Percentiles rank a stretch among this genome's conserved stretches.
Conservation (phyloP, 208 protist genomes). For the Trypanosoma scelopori region DNA sequence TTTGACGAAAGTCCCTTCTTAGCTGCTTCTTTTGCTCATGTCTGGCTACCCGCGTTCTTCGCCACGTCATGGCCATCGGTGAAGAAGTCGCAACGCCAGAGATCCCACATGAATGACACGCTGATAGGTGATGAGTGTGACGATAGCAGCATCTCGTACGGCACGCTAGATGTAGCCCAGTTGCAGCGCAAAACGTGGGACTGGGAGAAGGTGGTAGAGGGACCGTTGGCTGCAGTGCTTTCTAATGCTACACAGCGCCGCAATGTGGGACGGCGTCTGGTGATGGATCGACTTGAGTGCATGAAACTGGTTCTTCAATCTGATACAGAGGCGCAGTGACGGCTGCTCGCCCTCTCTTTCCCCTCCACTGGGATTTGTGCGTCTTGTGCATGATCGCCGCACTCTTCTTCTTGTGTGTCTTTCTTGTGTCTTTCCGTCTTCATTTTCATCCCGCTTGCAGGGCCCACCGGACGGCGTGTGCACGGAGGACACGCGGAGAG, state of each 20-base stretch:
- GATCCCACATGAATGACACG: not conserved
- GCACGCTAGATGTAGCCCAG: not conserved
- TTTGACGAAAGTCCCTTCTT: conserved; percentile 74
- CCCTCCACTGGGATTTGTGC: too few species aligned
- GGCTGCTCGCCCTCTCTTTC: not conserved
- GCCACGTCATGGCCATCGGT: conserved; percentile 18
- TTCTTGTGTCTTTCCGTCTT: too few species aligned
- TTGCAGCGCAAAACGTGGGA: conserved; percentile 2
- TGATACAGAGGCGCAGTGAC: not conserved
- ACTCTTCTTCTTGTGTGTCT: too few species aligned
- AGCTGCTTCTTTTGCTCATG: conserved; percentile 61
- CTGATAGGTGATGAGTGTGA: conserved; percentile 3
- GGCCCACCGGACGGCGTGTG: too few species aligned
- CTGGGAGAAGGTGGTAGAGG: conserved; percentile 12
- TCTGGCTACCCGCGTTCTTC: conserved; percentile 54
- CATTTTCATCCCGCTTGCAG: too few species aligned
- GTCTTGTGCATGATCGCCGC: too few species aligned
- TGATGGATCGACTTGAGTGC: conserved; percentile 14
- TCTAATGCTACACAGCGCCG: conserved; percentile 5
- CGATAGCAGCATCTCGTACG: not conserved
- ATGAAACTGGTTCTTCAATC: conserved; percentile 13
- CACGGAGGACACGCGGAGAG: too few species aligned
- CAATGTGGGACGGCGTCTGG: conserved; percentile 7
- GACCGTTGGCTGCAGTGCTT: conserved; percentile 7
- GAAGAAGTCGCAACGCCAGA: not conserved